Conservation (phyloP, 192 early-diverging fungal species). For the Coemansia sp. region DNA sequence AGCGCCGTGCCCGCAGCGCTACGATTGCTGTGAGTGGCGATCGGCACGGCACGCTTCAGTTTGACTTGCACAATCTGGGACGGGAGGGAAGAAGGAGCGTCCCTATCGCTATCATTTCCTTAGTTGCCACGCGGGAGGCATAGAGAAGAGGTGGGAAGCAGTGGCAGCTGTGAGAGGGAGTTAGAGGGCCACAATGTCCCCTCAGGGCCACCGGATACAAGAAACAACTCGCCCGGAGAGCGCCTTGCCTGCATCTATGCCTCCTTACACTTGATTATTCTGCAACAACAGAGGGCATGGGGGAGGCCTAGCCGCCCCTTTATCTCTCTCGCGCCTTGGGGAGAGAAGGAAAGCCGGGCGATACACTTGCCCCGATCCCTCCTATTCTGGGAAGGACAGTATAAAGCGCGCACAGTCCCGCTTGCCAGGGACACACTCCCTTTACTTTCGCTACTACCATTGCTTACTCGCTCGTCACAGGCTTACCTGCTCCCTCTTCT, state of each 20-base stretch:
- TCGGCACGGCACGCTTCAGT: not conserved
- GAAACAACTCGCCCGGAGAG: not conserved
- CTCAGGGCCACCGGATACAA: not conserved
- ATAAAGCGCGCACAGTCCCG: too few species aligned
- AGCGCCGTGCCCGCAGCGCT: not conserved
- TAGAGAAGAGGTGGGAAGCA: not conserved
- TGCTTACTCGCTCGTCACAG: not conserved
- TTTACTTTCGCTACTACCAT: too few species aligned
- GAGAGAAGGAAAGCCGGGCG: too few species aligned
- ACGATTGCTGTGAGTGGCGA: not conserved
- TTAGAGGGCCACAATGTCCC: not conserved
- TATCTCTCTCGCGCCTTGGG: too few species aligned
- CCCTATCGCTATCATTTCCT: too few species aligned
- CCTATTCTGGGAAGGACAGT: too few species aligned
- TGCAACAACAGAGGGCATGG: not conserved
- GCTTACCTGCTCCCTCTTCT: not conserved
- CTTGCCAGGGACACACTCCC: too few species aligned
- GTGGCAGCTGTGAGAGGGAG: too few species aligned
- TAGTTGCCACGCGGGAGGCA: not conserved
- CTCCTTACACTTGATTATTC: not conserved
- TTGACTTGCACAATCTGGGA: not conserved
- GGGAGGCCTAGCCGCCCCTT: too few species aligned
- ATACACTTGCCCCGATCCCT: too few species aligned
- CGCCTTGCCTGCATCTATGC: constrained; percentile 3
- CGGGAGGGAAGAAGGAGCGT: not conserved